Evolutionary conservation across 768 basidiomycete genomes (phyloP).

Genomic region (Suillus hirtellus): DNA sequence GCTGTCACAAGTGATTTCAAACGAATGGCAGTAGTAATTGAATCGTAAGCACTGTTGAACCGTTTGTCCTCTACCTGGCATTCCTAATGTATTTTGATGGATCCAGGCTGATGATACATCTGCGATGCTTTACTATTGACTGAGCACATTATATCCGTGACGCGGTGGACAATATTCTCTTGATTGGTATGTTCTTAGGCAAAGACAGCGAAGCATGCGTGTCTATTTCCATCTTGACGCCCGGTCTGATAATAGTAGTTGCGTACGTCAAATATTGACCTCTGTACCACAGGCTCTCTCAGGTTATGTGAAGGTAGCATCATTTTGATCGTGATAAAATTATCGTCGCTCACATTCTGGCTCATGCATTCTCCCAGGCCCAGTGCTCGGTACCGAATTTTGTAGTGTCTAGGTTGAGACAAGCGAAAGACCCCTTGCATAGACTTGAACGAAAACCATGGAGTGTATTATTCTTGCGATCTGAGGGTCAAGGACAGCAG

Average conservation of each 20-base stretch:
- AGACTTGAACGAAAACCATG: not conserved
- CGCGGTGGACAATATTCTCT: not conserved
- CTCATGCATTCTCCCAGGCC: not conserved
- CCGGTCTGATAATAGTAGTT: not conserved
- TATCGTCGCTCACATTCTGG: not conserved
- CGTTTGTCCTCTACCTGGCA: not conserved
- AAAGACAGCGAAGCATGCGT: not conserved
- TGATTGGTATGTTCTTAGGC: not conserved
- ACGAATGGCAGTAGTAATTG: not conserved
- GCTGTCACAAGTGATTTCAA: not conserved
- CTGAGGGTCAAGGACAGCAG: not conserved
- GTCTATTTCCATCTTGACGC: not conserved
- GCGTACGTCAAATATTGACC: not conserved
- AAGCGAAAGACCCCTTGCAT: not conserved
- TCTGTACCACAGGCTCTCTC: not conserved
- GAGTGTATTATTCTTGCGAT: not conserved
- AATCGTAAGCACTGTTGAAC: not conserved
- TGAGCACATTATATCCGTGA: not conserved
- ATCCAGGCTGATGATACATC: not conserved
- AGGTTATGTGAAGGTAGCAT: not conserved
- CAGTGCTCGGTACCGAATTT: not conserved
- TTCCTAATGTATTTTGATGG: not conserved
- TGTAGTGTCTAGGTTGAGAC: not conserved
- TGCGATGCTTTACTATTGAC: not conserved
- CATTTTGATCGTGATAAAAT: not conserved